Evolutionary conservation across 2,329 filamentous ascomycete genomes (phyloP).

Genomic region (Domatiomyces catenatus): DNA sequence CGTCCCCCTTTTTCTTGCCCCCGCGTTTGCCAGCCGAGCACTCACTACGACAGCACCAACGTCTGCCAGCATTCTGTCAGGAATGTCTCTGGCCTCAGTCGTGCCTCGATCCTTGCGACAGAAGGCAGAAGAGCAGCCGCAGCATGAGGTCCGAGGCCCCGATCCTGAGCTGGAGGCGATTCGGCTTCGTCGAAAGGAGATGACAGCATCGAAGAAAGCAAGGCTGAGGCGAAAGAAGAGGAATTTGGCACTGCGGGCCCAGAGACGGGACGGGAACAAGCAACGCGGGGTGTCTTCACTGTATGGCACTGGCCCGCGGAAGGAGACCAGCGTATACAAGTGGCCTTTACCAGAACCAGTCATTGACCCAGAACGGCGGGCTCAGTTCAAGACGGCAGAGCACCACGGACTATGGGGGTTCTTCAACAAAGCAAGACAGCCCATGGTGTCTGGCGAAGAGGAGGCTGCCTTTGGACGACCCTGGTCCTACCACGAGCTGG

Average conservation of each 20-base stretch:
- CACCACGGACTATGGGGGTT: conserved; percentile 88
- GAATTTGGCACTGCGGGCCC: conserved; percentile 24
- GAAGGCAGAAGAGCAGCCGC: background rate
- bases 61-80: conserved; percentile 21
- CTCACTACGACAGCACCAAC: conserved; percentile 23
- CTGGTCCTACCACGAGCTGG: conserved; percentile 75
- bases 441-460: conserved; percentile 58
- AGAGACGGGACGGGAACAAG: conserved; percentile 57
- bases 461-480: conserved; percentile 58
- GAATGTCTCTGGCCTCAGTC: conserved; percentile 41
- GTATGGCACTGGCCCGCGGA: conserved; percentile 58
- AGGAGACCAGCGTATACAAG: conserved; percentile 58
- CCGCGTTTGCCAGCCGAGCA: conserved; percentile 18
- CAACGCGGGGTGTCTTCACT: conserved; percentile 69
- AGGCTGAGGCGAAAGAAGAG: background rate
- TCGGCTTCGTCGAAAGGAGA: background rate
- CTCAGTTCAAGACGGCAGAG: conserved; percentile 42
- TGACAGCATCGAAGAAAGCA: background rate
- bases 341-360: conserved; percentile 58
- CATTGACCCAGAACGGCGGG: conserved; percentile 30
- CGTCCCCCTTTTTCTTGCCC: conserved; percentile 29
- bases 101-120: conserved; percentile 16
- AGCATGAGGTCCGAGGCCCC: background rate
- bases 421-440: conserved; percentile 56
- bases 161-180: background rate